Evolutionary conservation across 305 asterid species (phyloP).

Genomic region (Rubia tinctorum): DNA sequence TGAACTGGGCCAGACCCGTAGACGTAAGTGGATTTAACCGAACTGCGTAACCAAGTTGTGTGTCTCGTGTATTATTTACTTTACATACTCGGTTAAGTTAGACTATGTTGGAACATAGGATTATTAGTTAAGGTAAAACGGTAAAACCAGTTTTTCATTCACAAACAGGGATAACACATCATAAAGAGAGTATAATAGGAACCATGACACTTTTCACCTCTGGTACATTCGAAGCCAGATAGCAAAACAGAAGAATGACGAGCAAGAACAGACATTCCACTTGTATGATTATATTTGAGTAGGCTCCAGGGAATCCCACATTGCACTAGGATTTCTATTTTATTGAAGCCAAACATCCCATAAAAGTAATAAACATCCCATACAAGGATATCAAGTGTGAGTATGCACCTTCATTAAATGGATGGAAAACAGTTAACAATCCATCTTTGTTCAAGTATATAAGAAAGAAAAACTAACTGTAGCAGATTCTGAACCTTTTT

Average conservation of each 20-base stretch:
- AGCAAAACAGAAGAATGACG: constrained; percentile 69
- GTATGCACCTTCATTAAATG: constrained; percentile 56
- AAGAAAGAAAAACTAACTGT: background rate
- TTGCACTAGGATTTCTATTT: constrained; percentile 75
- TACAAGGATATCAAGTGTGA: constrained; percentile 84
- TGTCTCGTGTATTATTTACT: too few species aligned
- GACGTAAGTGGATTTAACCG: too few species aligned
- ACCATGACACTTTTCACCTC: constrained; percentile 41
- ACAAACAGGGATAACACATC: too few species aligned
- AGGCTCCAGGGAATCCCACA: constrained; percentile 91
- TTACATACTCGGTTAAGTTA: too few species aligned
- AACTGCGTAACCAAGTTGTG: too few species aligned
- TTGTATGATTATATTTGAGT: constrained; percentile 50
- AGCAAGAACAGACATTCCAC: constrained; percentile 66
- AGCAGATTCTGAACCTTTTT: constrained; percentile 52
- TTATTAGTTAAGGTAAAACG: too few species aligned
- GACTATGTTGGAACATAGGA: too few species aligned
- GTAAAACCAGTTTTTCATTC: too few species aligned
- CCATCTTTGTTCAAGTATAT: background rate
- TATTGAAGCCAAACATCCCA: constrained; percentile 54
- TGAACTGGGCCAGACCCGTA: too few species aligned
- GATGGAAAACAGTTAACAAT: background rate
- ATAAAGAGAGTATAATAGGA: background rate
- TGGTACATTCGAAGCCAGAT: constrained; percentile 91
- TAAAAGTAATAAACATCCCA: constrained; percentile 78